Percentiles rank a stretch among this genome's conserved stretches.
phyloP scores from a whole-genome alignment of 1,284 basidiomycete genomes.

The Ceratobasidium sp. region DNA sequence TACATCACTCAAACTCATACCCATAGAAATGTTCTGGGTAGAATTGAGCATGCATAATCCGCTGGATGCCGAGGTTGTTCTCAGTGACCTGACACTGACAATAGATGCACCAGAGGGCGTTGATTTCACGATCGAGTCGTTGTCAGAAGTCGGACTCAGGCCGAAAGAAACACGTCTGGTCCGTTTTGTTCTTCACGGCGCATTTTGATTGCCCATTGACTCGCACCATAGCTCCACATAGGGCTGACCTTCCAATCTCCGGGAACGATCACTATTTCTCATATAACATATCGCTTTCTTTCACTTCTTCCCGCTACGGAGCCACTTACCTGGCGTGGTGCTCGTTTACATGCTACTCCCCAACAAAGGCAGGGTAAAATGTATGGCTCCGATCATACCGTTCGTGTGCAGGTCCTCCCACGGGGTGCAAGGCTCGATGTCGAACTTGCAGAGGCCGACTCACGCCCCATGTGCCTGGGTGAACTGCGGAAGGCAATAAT shows the following conservation, averaged over 20 bases:
- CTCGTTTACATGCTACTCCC: conserved; percentile 70
- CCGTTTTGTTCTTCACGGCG: conserved; percentile 7
- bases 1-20: conserved; percentile 28
- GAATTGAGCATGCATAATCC: conserved; percentile 72
- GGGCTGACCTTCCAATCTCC: conserved; percentile 60
- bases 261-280: conserved; percentile 61
- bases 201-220: conserved; percentile 18
- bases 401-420: conserved; percentile 65
- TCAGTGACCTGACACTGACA: conserved; percentile 64
- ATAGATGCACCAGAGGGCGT: conserved; percentile 53
- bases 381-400: conserved; percentile 67
- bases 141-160: conserved; percentile 63
- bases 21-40: conserved; percentile 73
- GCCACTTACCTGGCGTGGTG: conserved; percentile 66
- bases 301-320: conserved; percentile 67
- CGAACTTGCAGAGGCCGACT: conserved; percentile 40
- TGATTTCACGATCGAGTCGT: conserved; percentile 60
- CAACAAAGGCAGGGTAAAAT: conserved; percentile 65
- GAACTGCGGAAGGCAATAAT: conserved; percentile 29
- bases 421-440: conserved; percentile 60
- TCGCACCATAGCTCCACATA: conserved; percentile 62
- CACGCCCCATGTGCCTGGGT: conserved; percentile 49
- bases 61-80: conserved; percentile 67
- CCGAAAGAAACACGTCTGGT: conserved; percentile 67
- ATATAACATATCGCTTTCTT: conserved; percentile 68